Base-by-base conservation (phyloP, 164 flowering plant species). In the Buxus sempervirens region DNA sequence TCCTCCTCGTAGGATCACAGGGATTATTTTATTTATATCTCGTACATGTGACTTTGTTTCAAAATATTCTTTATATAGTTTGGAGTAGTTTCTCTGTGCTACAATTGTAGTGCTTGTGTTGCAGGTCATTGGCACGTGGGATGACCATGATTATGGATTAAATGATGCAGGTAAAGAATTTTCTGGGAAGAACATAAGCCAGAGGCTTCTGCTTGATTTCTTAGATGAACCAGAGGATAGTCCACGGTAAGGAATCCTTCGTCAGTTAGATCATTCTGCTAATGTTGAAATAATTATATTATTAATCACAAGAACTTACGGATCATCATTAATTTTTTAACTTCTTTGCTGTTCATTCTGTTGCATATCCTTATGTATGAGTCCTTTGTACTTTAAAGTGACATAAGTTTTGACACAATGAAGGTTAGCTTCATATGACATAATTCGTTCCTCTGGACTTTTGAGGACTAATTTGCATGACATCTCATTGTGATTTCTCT, bases 101-200 rank as follows among this genome's bases (percentile, higher is more conserved):
- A 27, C 58, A 2, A 6, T 6, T 19, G 21, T 38, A 18, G 13
- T 32, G 32, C 15, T 18, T 63, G 54, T 56, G 15, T 71, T 74
- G 62, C 70, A 88, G 93, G 85, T 90, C 13, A 82, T 88, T 76
- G 92, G 96, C 69, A 86, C 90, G 28, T 90, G 96, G 96, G 92
- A 90, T 82, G 96, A 90, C 67, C 96, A 90, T 77, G 96, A 90
- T 76, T 90, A 83, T 75, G 92, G 96, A 59, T 76, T 90, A 63
- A 90, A 90, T 77, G 88, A 90, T 70, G 90, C 92, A 2, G 92
- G 96, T n/a, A 90, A 88, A 71, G 96, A 90, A 68, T 84, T 90
- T 73, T 13, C 24, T 53, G 75, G 70, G 13, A 90, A 90, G 66
- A 42, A 64, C 36, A 76, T 77, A 51, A 90, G 74, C 75, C 96